Conservation (phyloP, 2,329 filamentous ascomycete species). For the Cladosporium oxysporum region DNA sequence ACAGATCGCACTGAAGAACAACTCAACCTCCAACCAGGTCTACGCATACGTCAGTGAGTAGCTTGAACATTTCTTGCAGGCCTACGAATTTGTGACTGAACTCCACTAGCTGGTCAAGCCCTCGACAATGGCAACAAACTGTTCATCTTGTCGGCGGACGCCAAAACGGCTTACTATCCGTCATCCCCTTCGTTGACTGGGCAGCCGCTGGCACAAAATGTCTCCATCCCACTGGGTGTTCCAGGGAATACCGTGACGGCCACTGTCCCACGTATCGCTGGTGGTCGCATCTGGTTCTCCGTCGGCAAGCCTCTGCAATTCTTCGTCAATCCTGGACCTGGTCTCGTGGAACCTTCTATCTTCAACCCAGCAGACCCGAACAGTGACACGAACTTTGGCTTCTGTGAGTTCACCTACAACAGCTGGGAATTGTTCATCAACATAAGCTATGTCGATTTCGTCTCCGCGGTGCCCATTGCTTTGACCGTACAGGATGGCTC, state of each 20-base stretch:
- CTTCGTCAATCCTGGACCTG: slow-evolving; percentile 40
- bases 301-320: slow-evolving; percentile 37
- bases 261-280: slow-evolving; percentile 39
- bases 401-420: slow-evolving; percentile 53
- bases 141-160: slow-evolving; percentile 39
- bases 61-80: not conserved
- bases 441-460: slow-evolving; percentile 43
- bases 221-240: slow-evolving; percentile 48
- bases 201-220: slow-evolving; percentile 40
- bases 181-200: slow-evolving; percentile 35
- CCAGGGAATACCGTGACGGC: slow-evolving; percentile 37
- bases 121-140: slow-evolving; percentile 38
- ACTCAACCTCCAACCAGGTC: slow-evolving; percentile 35
- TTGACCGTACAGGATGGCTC: slow-evolving; percentile 41
- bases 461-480: slow-evolving; percentile 46
- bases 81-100: not conserved
- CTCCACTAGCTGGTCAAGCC: slow-evolving; percentile 35
- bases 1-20: slow-evolving; percentile 36
- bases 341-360: slow-evolving; percentile 39
- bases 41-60: slow-evolving; percentile 54
- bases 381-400: slow-evolving; percentile 47
- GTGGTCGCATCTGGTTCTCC: slow-evolving; percentile 42
- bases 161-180: slow-evolving; percentile 39
- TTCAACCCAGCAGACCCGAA: slow-evolving; percentile 46
- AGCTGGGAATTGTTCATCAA: slow-evolving; percentile 50